A percentile compares a stretch with the other conserved stretches of the same genome.
These are phyloP conservation scores for Colletotrichum graminicola DNA, from an alignment of 2,329 filamentous ascomycete species.

Conservation along the genomic window DNA sequence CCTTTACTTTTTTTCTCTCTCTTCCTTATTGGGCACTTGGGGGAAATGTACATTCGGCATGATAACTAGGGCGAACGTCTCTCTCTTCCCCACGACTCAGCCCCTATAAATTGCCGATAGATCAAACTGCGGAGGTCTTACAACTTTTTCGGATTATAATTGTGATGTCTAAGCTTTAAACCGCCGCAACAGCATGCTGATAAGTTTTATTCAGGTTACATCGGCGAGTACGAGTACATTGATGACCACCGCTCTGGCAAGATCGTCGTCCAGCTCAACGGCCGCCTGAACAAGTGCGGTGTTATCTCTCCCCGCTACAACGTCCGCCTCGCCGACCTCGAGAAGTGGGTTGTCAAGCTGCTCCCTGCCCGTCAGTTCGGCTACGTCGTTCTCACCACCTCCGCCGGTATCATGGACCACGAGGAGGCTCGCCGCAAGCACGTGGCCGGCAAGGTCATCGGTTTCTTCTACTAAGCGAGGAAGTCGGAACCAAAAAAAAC, in stretches of 20 bases:
- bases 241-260: conserved; percentile 99
- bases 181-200: conserved; percentile 86
- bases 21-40: conserved; percentile 26
- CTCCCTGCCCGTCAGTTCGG: conserved; percentile 99
- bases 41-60: conserved; percentile 79
- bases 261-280: conserved; percentile 99
- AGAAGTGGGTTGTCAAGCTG: conserved; percentile 99
- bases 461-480: conserved; percentile 92
- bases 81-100: conserved; percentile 84
- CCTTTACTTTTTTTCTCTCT: conserved; percentile 12
- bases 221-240: conserved; percentile 98
- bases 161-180: conserved; percentile 94
- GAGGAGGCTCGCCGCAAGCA: conserved; percentile 92
- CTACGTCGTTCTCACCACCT: conserved; percentile 94
- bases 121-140: conserved; percentile 94
- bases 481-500: conserved; percentile 41
- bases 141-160: conserved; percentile 83
- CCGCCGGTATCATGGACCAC: conserved; percentile 93
- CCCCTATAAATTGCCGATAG: conserved; percentile 99
- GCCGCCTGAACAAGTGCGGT: conserved; percentile 98
- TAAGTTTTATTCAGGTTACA: conserved; percentile 78
- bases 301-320: conserved; percentile 99
- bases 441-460: conserved; percentile 98
- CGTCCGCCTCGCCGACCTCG: conserved; percentile 95
- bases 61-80: conserved; percentile 99